Percentiles rank a stretch among this genome's conserved stretches.
phyloP scores from a whole-genome alignment of 2,329 filamentous ascomycete species.

The Fusarium temperatum region DNA sequence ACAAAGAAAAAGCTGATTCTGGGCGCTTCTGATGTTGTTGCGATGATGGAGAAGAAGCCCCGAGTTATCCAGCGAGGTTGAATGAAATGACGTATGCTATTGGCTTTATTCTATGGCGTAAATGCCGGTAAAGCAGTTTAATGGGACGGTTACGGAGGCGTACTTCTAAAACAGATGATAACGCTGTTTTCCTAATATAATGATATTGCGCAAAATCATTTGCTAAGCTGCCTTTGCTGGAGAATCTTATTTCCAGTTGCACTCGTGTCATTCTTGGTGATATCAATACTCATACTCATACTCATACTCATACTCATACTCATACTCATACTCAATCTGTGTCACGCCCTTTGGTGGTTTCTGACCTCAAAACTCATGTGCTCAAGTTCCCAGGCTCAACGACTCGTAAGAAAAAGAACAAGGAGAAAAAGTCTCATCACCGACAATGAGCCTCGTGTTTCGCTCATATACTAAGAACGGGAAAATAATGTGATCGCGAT shows the following conservation, averaged over 20 bases:
- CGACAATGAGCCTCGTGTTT: background rate
- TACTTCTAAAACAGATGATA: too few species aligned
- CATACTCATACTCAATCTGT: background rate
- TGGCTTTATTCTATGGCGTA: background rate
- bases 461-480: too few species aligned
- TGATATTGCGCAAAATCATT: background rate
- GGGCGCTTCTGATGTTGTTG: background rate
- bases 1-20: background rate
- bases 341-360: background rate
- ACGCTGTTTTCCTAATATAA: background rate
- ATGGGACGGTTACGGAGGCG: background rate
- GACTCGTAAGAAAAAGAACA: background rate
- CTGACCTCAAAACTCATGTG: background rate
- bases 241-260: background rate
- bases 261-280: background rate
- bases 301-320: too few species aligned
- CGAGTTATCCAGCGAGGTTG: background rate
- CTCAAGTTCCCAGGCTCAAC: background rate
- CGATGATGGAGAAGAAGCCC: background rate
- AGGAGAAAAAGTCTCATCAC: background rate
- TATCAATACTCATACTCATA: background rate
- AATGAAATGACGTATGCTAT: slow-evolving; percentile 23
- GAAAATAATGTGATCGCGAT: background rate
- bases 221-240: background rate
- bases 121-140: background rate